Percentiles rank a stretch among this genome's conserved stretches.
These are phyloP conservation scores for Botrytis sinoallii DNA, from an alignment of 2,329 filamentous ascomycete genomes.

Conservation along the genomic window DNA sequence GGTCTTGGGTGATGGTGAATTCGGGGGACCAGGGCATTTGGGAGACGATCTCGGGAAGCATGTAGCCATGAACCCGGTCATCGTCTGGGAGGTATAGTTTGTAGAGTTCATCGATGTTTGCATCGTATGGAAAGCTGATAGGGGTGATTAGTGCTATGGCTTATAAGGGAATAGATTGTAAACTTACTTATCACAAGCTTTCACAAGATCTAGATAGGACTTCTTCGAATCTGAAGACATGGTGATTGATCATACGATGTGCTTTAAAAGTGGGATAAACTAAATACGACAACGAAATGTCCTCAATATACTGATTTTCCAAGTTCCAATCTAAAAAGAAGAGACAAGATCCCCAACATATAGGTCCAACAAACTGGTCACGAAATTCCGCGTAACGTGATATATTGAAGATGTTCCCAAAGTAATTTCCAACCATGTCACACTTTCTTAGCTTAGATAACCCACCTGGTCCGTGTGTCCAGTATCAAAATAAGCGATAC, in stretches of 20 bases:
- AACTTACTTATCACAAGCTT: constrained; percentile 44
- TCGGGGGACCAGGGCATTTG: constrained; percentile 46
- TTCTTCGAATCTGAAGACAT: constrained; percentile 8
- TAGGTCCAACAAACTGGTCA: background rate
- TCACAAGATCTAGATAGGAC: constrained; percentile 41
- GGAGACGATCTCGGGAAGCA: constrained; percentile 45
- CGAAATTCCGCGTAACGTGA: background rate
- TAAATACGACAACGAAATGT: background rate
- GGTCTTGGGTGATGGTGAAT: constrained; percentile 39
- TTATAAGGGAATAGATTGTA: background rate
- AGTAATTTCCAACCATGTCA: background rate
- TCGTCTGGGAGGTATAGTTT: constrained; percentile 47
- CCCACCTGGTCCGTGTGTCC: background rate
- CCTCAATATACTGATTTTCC: background rate
- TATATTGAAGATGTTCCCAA: background rate
- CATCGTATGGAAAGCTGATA: constrained; percentile 21
- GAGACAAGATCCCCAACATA: background rate
- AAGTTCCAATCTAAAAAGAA: background rate
- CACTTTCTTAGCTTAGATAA: background rate
- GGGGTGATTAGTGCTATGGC: background rate
- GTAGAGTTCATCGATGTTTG: constrained; percentile 38
- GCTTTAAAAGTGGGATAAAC: background rate
- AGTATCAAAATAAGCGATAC: background rate
- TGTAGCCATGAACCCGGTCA: constrained; percentile 48
- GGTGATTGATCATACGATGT: background rate